Base-by-base conservation (phyloP, 2,329 filamentous ascomycete genomes). In the Talaromyces verruculosus region DNA sequence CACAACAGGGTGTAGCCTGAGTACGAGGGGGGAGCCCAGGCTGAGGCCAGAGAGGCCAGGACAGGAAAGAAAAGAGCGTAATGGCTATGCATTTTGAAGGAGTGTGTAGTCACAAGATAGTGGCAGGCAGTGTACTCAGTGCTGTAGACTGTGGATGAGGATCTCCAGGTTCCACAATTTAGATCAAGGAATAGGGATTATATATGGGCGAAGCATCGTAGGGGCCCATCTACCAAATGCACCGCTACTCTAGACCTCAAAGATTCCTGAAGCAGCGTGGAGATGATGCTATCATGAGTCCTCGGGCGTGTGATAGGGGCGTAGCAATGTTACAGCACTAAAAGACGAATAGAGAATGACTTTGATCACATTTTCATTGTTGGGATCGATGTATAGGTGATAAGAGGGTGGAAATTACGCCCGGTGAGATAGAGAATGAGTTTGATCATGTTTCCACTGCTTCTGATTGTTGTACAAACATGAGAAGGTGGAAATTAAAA, bases 21-120 rank as follows among this genome's bases (percentile, higher is more conserved):
- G 59, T 66, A 66, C 7, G 64, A 66, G 1, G 64, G 64, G 10
- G 64, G 64, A 33, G 51, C 63, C 63, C 64, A 66, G n/a, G 64
- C 64, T 5, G 59, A 58, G 30, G 43, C 59, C 49, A 66, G 19
- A 8, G 64, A 55, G 64, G 47, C 59, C 49, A 66, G 10, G 30
- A 15, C 13, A 60, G 57, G 25, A 28, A 30, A 8, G 13, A 66
- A 30, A 22, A 51, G 33, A 35, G 57, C 30, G n/a, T 33, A 43
- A 11, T 11, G 45, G 25, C 25, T 33, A 15, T 49, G 22, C 45
- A 65, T 65, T 28, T 13, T 49, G 37, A 60, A 22, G 22, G 57
- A 45, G 15, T 28, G 57, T 45, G 15, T 33, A 39, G 19, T 60
- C 37, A 60, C 57, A 60, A 43, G 57, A 13, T 1, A 7, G n/a